Evolutionary conservation across 1,284 basidiomycete species (phyloP), one percentile per base, ranked within the genome.

Genomic region (Tremellales sp.): DNA sequence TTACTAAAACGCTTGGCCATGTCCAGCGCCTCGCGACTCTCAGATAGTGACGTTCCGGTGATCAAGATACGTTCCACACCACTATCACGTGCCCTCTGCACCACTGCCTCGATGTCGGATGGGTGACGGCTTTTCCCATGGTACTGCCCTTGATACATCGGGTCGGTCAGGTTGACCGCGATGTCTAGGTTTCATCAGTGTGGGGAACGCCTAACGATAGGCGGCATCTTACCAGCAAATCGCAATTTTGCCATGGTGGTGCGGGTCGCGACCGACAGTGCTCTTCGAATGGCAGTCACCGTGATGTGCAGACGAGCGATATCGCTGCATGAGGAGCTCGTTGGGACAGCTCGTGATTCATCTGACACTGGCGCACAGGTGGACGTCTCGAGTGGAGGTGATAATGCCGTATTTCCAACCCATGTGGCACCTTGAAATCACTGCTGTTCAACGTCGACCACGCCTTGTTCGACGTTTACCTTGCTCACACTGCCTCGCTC

Each of bases 51-150:
- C 0, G 85, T 85, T 0, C 88, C 88, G 1, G 89, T 92, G 46
- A 93, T 80, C 54, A 93, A 82, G 77, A 89, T 85, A n/a, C 79
- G 81, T 48, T 79, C 78, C 4, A 92, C 84, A 0, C 86, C 86
- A 1, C 85, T 84, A 2, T 70, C 65, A 36, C 73, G 73, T 0
- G 86, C 81, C 49, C 89, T 80, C 15, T 76, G 67, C 3, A 90
- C 65, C 47, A 93, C 78, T 4, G 75, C 74, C 3, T 78, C 72
- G 12, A 91, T 73, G 62, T 93, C 90, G 60, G 87, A 84, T 81
- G 61, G 22, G 46, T 80, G 78, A 11, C 67, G 54, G 39, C 67
- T 60, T 51, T 77, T 77, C 51, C 75, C 76, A 41, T 77, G 74
- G 55, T 79, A 79, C 4, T 44, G 49, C 3, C 79, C 79, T 0